Evolutionary conservation across 257 asterid species (phyloP).

Genomic region (Capsicum chinense): DNA sequence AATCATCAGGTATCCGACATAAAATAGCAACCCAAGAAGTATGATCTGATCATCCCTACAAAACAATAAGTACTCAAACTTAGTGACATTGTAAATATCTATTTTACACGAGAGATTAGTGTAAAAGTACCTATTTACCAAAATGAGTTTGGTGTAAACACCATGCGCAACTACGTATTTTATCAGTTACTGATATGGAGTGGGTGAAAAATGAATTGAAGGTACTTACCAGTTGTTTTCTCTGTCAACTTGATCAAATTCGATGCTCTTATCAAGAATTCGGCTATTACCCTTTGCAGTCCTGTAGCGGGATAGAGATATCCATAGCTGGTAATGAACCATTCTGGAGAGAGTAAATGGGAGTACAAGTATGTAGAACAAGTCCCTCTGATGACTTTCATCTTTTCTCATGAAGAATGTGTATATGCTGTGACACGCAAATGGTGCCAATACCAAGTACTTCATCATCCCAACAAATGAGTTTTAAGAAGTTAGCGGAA

Average conservation of each 20-base stretch:
- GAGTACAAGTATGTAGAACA: conserved; percentile 39
- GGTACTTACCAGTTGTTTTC: conserved; percentile 63
- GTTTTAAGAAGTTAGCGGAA: too few species aligned
- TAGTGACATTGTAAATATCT: neutral
- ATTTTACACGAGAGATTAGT: neutral
- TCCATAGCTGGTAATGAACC: conserved; percentile 72
- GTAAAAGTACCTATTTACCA: neutral
- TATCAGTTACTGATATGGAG: too few species aligned
- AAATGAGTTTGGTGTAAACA: neutral
- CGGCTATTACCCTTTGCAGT: conserved; percentile 65
- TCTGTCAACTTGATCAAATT: conserved; percentile 77
- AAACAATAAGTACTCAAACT: neutral
- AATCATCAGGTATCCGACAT: conserved; percentile 33
- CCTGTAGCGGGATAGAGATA: conserved; percentile 60
- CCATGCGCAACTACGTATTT: neutral
- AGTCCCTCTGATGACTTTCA: conserved; percentile 44
- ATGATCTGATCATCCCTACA: conserved; percentile 84
- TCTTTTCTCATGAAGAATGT: conserved; percentile 34
- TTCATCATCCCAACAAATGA: conserved; percentile 1
- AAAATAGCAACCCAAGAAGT: conserved; percentile 51
- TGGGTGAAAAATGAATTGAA: too few species aligned
- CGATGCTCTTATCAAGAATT: conserved; percentile 63
- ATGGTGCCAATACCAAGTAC: conserved; percentile 71
- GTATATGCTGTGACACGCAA: conserved; percentile 56
- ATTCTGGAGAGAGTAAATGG: conserved; percentile 56